Base-by-base conservation (phyloP, 148 eudicot genomes). In the Arctostaphylos glauca region DNA sequence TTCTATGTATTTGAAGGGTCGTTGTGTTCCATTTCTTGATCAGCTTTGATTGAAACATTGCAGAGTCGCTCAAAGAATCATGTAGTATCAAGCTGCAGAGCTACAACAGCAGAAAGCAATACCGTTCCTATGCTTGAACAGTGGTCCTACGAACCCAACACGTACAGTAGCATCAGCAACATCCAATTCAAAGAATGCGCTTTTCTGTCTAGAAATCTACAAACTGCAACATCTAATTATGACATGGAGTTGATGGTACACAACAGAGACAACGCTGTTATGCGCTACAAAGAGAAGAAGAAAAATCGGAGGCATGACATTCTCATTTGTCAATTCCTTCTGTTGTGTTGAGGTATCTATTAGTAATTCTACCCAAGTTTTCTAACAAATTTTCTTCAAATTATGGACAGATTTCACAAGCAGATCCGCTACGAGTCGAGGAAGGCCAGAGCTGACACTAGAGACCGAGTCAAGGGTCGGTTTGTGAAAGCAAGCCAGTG, bases 381-480 rank as follows among this genome's bases (percentile, higher is more conserved):
- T 9, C 41, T 47, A 18, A 64, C 44, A 23, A 13, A n/a, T 23
- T 62, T 59, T 10, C 50, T 74, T 74, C 23, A 47, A 49, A 74
- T 44, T 43, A 1, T 47, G 72, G 41, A 79, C 72, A 78, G 85
- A 56, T 83, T 68, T 46, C 78, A 56, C 19, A 83, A 78, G 60
- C 85, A 78, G 5, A 56, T 83, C 12, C 79, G 85, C 12, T 83
- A 83, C 38, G 81, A 79, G 48, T 83, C 85, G 16, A 68, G 85
- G 55, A 83, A 83, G 79, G 81, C 81, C 31, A 78, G 85, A 78
- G 85, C 85, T 9, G 85, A 83, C 58, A 83, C 85, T 23, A 83
- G 85, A 70, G 78, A 78, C 64, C 47, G 81, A 43, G 85, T 78
- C 56, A 83, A 83, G 79, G 85, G 85, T 15, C 49, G 85, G 49